Base-by-base conservation (phyloP, 768 basidiomycete genomes). In the Trametes cinnabarina region DNA sequence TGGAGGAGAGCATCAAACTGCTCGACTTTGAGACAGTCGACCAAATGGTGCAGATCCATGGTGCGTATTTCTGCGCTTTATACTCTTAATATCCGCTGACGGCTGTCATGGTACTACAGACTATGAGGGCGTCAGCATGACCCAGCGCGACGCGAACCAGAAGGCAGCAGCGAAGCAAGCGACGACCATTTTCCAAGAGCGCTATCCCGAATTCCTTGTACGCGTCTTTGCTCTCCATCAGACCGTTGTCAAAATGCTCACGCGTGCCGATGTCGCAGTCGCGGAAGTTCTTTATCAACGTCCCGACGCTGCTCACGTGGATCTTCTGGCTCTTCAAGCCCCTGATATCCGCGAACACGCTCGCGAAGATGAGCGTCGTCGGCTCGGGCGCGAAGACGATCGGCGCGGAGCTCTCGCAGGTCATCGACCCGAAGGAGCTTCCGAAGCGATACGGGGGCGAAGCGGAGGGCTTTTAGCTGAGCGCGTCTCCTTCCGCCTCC, bases 301-400 rank as follows among this genome's bases (percentile, higher is more conserved):
- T 93, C 12, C 91, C 91, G 0, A 80, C 82, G 2, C 65, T 89
- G 56, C 77, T 92, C 63, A 81, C 84, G 39, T 92, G 90, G 90
- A 79, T 93, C 58, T 93, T 90, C 74, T 92, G 90, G 90, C 58
- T 74, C 20, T 92, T 92, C 78, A 92, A 87, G 68, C 80, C 89
- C 0, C 68, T 93, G 61, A 69, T 93, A 14, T 81, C 90, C 1
- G 70, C 87, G 7, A 81, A 80, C 26, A 92, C 91, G n/a, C 68
- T 90, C 32, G 85, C 86, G 8, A 93, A 92, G 77, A 89, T 93
- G 87, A 74, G 77, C 32, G 86, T 92, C 35, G 86, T 90, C 17
- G 90, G 90, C 40, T 76, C 78, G 22, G 84, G 89, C 15, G 69
- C 78, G n/a, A 71, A 76, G 56, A 73, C 80, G 0, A 82, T 92